Conservation (phyloP, 1,139 yeast species). For the Candida freyschussii region DNA sequence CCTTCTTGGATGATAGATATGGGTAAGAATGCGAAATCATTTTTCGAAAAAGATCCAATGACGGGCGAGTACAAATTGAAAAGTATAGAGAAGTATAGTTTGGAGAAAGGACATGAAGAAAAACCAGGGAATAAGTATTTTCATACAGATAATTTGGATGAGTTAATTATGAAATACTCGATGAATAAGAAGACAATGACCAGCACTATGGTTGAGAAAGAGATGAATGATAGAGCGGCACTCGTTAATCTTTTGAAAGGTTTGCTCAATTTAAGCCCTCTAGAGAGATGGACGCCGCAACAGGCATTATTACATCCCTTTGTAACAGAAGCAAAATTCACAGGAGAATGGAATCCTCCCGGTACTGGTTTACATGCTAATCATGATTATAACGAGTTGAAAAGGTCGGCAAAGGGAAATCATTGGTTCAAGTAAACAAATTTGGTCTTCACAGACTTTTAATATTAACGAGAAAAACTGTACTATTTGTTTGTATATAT, state of each 20-base stretch:
- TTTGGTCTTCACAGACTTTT: no score
- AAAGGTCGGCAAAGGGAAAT: conserved; percentile 11
- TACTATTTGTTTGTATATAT: not conserved
- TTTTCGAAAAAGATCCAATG: conserved; percentile 46
- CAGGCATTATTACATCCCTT: conserved; percentile 94
- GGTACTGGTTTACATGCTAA: conserved; percentile 25
- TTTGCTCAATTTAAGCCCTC: conserved; percentile 76
- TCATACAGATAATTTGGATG: conserved; percentile 64
- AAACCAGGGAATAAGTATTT: conserved; percentile 84
- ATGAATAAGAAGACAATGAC: conserved; percentile 73
- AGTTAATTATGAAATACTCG: conserved; percentile 71
- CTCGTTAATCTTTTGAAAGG: conserved; percentile 77
- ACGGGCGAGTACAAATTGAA: conserved; percentile 44
- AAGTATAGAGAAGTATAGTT: conserved; percentile 53
- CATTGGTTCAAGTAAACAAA: conserved; percentile 14
- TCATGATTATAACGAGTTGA: conserved; percentile 9
- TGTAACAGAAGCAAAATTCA: conserved; percentile 48
- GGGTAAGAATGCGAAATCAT: conserved; percentile 79
- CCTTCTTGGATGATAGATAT: conserved; percentile 96
- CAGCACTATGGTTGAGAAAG: conserved; percentile 57
- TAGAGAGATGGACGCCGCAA: conserved; percentile 95
- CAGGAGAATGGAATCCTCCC: conserved; percentile 45
- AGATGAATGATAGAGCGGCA: conserved; percentile 65
- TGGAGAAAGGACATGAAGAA: conserved; percentile 55
- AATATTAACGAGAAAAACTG: no score